Base-by-base conservation (phyloP, 1,284 basidiomycete species). In the Malassezia restricta region DNA sequence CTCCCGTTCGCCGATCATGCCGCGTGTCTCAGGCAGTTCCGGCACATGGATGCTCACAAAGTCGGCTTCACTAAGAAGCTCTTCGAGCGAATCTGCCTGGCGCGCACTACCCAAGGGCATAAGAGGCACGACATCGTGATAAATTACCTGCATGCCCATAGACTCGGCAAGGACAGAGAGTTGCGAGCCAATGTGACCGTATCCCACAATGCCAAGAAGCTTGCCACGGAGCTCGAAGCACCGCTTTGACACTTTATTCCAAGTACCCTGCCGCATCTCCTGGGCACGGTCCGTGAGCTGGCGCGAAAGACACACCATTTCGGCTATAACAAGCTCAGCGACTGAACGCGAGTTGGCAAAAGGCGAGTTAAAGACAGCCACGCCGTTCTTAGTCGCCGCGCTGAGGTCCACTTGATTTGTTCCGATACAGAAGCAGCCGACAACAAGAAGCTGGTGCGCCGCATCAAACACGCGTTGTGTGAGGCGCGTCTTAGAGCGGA, bases 401-500 rank as follows among this genome's bases (percentile, higher is more conserved):
- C 75, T 63, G 47, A 98, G 83, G 75, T 96, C 90, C 66, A 98
- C 94, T 76, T 98, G 94, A 77, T 98, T 98, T 57, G 90, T 92
- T 54, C 94, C 94, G 67, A 99, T 99, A 77, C 94, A 99, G 82
- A 99, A 99, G 76, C 94, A 99, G 38, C 94, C 94, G 59, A 98
- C 89, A 66, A 85, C 88, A 12, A 98, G 80, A 39, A 99, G 84
- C 88, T 95, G 65, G 53, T 55, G 56, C 0, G 64, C 60, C 3
- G 59, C 58, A 30, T 62, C 83, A 71, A 98, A 82, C 27, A 96
- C 86, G 41, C 82, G 82, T 52, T 84, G 81, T 1, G 92, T 96
- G 63, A 98, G 86, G 76, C 87, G 94, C 52, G 94, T 98, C 77
- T 98, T 98, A 78, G 85, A 87, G 49, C 92, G 83, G 75, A 98